phyloP scores from a whole-genome alignment of 2,329 filamentous ascomycete species.

The Rugonectria rugulosa region DNA sequence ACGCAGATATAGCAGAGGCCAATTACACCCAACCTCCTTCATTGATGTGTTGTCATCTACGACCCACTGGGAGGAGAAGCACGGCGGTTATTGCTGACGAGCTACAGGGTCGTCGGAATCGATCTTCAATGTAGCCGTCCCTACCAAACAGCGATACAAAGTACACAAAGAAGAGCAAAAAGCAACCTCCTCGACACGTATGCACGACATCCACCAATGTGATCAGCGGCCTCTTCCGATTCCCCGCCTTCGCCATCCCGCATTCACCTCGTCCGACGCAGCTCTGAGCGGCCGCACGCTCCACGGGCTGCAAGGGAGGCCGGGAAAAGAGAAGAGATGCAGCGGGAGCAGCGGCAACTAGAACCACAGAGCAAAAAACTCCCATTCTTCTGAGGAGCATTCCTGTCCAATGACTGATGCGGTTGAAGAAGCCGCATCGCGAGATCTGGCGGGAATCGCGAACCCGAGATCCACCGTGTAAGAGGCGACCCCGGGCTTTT shows the following conservation, averaged over 20 bases:
- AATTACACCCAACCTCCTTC: constrained; percentile 10
- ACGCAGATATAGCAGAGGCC: constrained; percentile 6
- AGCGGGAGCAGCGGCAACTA: constrained; percentile 17
- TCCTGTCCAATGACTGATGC: background rate
- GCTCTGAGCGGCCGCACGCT: constrained; percentile 10
- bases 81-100: background rate
- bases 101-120: background rate
- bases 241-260: constrained; percentile 11
- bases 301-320: background rate
- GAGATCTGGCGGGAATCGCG: constrained; percentile 14
- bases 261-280: constrained; percentile 14
- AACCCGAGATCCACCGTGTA: constrained; percentile 3
- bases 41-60: constrained; percentile 18
- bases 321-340: background rate
- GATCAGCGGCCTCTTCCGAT: constrained; percentile 20
- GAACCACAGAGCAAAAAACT: background rate
- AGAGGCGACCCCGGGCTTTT: background rate
- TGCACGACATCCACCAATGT: constrained; percentile 15
- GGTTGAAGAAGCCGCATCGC: background rate
- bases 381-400: constrained; percentile 6
- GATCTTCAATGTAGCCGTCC: background rate
- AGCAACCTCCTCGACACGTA: constrained; percentile 4
- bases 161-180: background rate
- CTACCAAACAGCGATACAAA: background rate
- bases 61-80: constrained; percentile 16